Conservation (phyloP, 805 yeast genomes). For the Wickerhamiella sorbophila region DNA sequence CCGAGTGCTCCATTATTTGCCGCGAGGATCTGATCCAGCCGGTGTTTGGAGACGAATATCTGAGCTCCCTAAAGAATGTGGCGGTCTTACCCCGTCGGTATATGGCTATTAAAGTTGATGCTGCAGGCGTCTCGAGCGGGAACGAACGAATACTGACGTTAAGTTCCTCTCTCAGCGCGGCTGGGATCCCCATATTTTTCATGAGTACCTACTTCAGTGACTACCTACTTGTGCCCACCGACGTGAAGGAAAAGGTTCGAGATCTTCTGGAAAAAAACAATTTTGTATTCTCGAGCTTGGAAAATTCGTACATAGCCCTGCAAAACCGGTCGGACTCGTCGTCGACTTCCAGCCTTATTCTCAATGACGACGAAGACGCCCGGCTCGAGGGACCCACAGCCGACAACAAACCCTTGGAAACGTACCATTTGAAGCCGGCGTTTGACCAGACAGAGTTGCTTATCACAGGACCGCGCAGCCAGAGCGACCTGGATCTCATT, state of each 20-base stretch:
- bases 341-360: slow-evolving; percentile 5
- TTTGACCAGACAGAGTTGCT: slow-evolving; percentile 32
- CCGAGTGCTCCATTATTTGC: slow-evolving; percentile 49
- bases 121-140: slow-evolving; percentile 43
- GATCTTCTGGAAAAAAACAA: slow-evolving; percentile 31
- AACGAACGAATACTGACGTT: slow-evolving; percentile 37
- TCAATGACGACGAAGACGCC: slow-evolving; percentile 1
- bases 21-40: slow-evolving; percentile 27
- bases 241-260: slow-evolving; percentile 32
- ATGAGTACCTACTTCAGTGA: slow-evolving; percentile 50
- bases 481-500: slow-evolving; percentile 23
- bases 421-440: slow-evolving; percentile 31
- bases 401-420: slow-evolving; percentile 8
- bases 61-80: slow-evolving; percentile 28
- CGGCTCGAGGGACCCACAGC: neutral
- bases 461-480: slow-evolving; percentile 44
- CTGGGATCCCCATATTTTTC: slow-evolving; percentile 45
- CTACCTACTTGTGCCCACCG: slow-evolving; percentile 43
- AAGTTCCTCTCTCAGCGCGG: slow-evolving; percentile 43
- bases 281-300: slow-evolving; percentile 32
- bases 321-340: neutral
- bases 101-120: slow-evolving; percentile 42
- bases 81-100: slow-evolving; percentile 32
- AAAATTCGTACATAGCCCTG: slow-evolving; percentile 29
- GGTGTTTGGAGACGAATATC: slow-evolving; percentile 22